Evolutionary conservation across 495 filamentous ascomycete species (phyloP).

Genomic region (Hypoxylon fragiforme): DNA sequence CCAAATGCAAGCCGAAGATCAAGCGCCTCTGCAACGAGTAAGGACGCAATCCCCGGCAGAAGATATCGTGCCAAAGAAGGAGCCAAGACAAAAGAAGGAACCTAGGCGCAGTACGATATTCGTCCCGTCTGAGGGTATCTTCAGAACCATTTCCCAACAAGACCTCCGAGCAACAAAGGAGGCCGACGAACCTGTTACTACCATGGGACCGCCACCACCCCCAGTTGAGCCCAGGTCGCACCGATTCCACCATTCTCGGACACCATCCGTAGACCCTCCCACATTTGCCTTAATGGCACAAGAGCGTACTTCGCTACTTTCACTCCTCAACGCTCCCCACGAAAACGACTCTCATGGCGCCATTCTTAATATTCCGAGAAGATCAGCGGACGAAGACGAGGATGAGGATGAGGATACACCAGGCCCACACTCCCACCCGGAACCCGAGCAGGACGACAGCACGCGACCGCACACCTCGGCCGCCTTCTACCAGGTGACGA

Average conservation of each 20-base stretch:
- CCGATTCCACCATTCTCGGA: constrained; percentile 42
- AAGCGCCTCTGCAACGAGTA: background rate
- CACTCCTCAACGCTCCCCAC: constrained; percentile 56
- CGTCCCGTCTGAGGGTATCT: constrained; percentile 54
- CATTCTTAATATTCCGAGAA: constrained; percentile 43
- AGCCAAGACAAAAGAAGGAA: constrained; percentile 36
- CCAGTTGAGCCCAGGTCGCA: constrained; percentile 23
- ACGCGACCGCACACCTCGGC: constrained; percentile 44
- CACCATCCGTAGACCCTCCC: constrained; percentile 56
- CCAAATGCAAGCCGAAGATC: background rate
- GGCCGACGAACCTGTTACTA: constrained; percentile 18
- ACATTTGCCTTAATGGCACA: constrained; percentile 48
- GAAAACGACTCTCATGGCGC: constrained; percentile 32
- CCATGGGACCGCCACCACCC: constrained; percentile 39
- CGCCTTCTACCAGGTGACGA: constrained; percentile 43
- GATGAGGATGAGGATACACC: constrained; percentile 9
- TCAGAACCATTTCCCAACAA: constrained; percentile 54
- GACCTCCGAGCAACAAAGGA: constrained; percentile 42
- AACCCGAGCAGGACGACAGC: constrained; percentile 1
- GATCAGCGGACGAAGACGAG: constrained; percentile 23
- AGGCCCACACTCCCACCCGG: background rate
- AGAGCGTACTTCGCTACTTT: constrained; percentile 55
- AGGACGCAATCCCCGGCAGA: constrained; percentile 10
- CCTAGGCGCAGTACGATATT: constrained; percentile 49
- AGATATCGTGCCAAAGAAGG: constrained; percentile 24